Base-by-base conservation (phyloP, 331 rosid species). In the Quercus phellos region DNA sequence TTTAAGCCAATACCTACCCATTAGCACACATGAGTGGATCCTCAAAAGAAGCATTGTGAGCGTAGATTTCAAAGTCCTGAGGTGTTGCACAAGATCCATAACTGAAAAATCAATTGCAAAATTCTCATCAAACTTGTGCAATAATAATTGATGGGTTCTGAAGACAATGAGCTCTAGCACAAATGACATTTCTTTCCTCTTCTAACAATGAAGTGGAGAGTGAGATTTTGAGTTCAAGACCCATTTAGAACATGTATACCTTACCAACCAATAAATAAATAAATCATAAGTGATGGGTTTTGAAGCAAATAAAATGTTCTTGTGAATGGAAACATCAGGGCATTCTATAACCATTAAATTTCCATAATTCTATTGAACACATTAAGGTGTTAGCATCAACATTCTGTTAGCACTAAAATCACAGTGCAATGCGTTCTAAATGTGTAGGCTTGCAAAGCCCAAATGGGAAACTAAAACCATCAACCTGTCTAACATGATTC, bases 11-110 rank as follows among this genome's bases (percentile, higher is more conserved):
- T 14, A 19, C 81, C 30, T 78, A 91, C 97, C 98, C 98, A 5
- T 53, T 82, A 1, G 98, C 97, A 17, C 82, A 38, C 92, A 92
- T 91, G 43, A 91, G 87, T 34, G 98, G 98, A 72, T 94, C 97
- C 89, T 94, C 98, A 51, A 89, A 91, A 27, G 98, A 84, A 70
- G 97, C 97, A 85, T 89, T 5, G 0, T 85, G 79, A 29, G 89
- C 86, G 74, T 91, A 90, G 70, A 94, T 89, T 81, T 94, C 90
- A 54, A 91, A 91, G 85, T 94, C 97, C 0, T 27, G 77, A 78
- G 93, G 75, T 2, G 96, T 88, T 12, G 96, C 96, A 77, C 73
- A 13, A 14, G 96, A 83, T 29, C 90, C 93, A 79, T 94, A 91
- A 58, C 97, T 91, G 85, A 81, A 81, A 75, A 74, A 43, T 54